phyloP scores from a whole-genome alignment of 192 early-diverging fungal genomes.

The Mortierella claussenii region DNA sequence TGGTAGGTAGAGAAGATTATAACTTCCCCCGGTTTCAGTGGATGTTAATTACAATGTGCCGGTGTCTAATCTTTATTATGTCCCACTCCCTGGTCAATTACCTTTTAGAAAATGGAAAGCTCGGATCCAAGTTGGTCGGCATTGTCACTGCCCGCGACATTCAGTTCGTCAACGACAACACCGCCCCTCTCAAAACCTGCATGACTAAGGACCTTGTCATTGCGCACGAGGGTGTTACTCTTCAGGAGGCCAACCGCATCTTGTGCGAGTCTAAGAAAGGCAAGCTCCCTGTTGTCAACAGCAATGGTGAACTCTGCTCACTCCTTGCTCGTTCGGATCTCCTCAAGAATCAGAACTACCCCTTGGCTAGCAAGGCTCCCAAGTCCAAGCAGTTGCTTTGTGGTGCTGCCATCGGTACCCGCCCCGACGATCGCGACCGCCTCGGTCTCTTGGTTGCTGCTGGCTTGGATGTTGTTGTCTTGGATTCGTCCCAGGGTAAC shows the following conservation, averaged over 20 bases:
- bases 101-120: slow-evolving; percentile 87
- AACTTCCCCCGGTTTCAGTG: too few species aligned
- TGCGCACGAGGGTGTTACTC: slow-evolving; percentile 88
- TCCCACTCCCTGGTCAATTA: slow-evolving; percentile 3
- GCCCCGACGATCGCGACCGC: slow-evolving; percentile 87
- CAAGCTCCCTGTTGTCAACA: slow-evolving; percentile 96
- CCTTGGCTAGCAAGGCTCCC: slow-evolving; percentile 86
- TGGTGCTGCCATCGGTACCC: slow-evolving; percentile 94
- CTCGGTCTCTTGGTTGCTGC: slow-evolving; percentile 89
- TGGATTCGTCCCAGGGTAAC: slow-evolving; percentile 98
- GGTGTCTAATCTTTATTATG: slow-evolving; percentile 4
- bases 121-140: slow-evolving; percentile 91
- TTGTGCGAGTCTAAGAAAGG: slow-evolving; percentile 93
- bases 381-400: slow-evolving; percentile 91
- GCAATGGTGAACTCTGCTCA: slow-evolving; percentile 82
- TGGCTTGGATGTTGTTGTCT: slow-evolving; percentile 95
- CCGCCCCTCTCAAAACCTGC: slow-evolving; percentile 72
- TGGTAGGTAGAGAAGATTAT: too few species aligned
- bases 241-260: slow-evolving; percentile 90
- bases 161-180: slow-evolving; percentile 85
- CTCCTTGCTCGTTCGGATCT: slow-evolving; percentile 95
- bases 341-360: slow-evolving; percentile 97
- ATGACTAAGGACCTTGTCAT: slow-evolving; percentile 94
- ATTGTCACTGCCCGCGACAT: slow-evolving; percentile 98
- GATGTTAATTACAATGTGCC: background rate